These are phyloP conservation scores for Eustoma russellianum DNA, from an alignment of 257 asterid genomes.

Conservation along the genomic window DNA sequence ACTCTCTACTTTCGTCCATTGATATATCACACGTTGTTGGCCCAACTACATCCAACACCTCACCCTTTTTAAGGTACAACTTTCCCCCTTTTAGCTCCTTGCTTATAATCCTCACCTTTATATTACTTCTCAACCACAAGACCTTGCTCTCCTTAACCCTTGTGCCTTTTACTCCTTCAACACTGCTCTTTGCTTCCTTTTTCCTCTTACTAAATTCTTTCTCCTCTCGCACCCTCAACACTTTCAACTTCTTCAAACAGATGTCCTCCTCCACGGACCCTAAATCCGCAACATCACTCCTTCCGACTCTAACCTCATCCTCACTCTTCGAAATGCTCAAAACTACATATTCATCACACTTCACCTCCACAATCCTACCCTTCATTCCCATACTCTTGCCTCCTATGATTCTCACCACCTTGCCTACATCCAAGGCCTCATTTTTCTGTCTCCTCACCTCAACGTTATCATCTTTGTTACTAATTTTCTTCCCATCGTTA, in stretches of 20 bases:
- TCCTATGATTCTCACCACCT: conserved; percentile 52
- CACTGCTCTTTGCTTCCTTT: conserved; percentile 5
- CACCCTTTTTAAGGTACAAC: conserved; percentile 63
- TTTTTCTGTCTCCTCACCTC: conserved; percentile 17
- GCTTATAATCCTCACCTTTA: conserved; percentile 68
- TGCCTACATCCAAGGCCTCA: conserved; percentile 29
- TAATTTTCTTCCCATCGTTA: conserved; percentile 17
- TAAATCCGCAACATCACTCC: conserved; percentile 48
- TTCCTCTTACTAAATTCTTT: conserved; percentile 7
- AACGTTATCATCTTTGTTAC: conserved; percentile 6
- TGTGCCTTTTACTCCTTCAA: conserved; percentile 9
- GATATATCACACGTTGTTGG: conserved; percentile 57
- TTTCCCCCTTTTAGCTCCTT: conserved; percentile 56
- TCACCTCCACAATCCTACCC: conserved; percentile 52
- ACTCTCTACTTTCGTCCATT: conserved; percentile 59
- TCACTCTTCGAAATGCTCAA: conserved; percentile 37
- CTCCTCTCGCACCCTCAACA: conserved; percentile 19
- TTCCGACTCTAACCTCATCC: conserved; percentile 38
- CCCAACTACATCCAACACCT: conserved; percentile 70
- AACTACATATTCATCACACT: conserved; percentile 31
- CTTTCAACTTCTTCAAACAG: conserved; percentile 49
- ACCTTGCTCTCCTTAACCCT: conserved; percentile 16
- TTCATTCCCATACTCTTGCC: conserved; percentile 63
- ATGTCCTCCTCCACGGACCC: conserved; percentile 65
- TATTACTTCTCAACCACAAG: conserved; percentile 68